Percentiles rank a stretch among this genome's conserved stretches.
These are phyloP conservation scores for Rhododendron simsii DNA, from an alignment of 148 eudicot species.

Conservation along the genomic window DNA sequence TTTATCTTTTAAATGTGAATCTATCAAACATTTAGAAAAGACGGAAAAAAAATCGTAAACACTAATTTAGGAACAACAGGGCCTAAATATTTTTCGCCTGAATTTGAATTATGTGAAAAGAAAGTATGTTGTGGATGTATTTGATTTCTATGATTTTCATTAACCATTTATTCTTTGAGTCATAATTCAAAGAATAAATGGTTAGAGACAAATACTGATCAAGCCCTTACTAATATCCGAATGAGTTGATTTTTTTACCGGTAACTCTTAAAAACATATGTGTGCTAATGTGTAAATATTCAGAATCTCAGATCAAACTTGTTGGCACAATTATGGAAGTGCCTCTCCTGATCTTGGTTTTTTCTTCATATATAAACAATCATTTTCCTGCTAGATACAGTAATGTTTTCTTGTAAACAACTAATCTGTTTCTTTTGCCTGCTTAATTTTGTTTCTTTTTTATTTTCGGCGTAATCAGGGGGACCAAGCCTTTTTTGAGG, in stretches of 20 bases:
- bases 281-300: not conserved
- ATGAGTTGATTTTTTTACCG: too few relatives aligned
- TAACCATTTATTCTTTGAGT: not conserved
- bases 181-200: not conserved
- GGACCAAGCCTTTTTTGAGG: not conserved
- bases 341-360: not conserved
- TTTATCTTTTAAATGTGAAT: not conserved
- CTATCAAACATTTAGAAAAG: not conserved
- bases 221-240: too few relatives aligned
- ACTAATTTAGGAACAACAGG: not conserved
- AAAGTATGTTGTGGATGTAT: not conserved
- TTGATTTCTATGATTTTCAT: not conserved
- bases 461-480: not conserved
- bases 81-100: not conserved
- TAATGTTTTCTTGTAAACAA: not conserved
- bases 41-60: too few relatives aligned
- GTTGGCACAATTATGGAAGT: not conserved
- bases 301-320: not conserved
- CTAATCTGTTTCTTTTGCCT: not conserved
- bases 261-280: too few relatives aligned
- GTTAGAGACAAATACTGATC: too few relatives aligned
- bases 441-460: not conserved
- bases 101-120: not conserved
- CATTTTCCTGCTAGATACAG: not conserved
- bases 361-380: not conserved